A percentile compares a stretch with the other conserved stretches of the same genome.
These are phyloP conservation scores for Lactarius hatsudake DNA, from an alignment of 768 basidiomycete species.

Conservation along the genomic window DNA sequence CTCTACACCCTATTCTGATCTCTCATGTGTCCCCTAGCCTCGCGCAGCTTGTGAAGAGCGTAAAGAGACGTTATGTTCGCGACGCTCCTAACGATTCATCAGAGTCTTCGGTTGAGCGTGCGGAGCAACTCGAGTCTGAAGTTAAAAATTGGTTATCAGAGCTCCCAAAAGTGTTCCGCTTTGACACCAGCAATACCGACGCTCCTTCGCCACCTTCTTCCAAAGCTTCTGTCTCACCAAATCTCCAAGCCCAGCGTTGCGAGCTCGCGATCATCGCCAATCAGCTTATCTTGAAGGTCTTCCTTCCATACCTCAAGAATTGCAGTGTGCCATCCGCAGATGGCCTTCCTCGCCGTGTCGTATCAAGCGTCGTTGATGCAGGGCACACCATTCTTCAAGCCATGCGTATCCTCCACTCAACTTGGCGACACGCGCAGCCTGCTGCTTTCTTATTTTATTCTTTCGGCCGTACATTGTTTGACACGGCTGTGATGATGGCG, in stretches of 20 bases:
- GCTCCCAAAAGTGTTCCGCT: constrained; percentile 50
- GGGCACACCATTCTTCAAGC: constrained; percentile 63
- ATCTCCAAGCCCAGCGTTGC: constrained; percentile 50
- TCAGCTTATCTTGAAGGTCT: constrained; percentile 59
- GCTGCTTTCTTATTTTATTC: constrained; percentile 56
- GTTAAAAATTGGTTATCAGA: constrained; percentile 51
- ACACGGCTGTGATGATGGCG: constrained; percentile 63
- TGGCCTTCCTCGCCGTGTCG: constrained; percentile 48
- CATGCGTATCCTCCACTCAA: constrained; percentile 41
- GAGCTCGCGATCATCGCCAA: constrained; percentile 61
- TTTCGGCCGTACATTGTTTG: constrained; percentile 59
- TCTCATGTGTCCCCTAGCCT: constrained; percentile 40
- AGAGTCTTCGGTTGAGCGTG: constrained; percentile 56
- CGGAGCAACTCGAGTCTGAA: constrained; percentile 54
- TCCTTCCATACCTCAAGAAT: constrained; percentile 58
- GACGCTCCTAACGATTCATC: constrained; percentile 37
- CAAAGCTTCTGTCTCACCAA: constrained; percentile 33
- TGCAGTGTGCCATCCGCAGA: constrained; percentile 30
- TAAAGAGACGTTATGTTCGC: constrained; percentile 51
- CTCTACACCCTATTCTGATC: not conserved
- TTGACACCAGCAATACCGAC: constrained; percentile 39
- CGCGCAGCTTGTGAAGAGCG: constrained; percentile 58
- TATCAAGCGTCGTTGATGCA: constrained; percentile 58
- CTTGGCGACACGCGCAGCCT: constrained; percentile 43
- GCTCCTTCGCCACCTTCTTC: constrained; percentile 25